Percentiles rank a stretch among this genome's conserved stretches.
Evolutionary conservation across 2,329 filamentous ascomycete species (phyloP).

Genomic region (Pyrenophora tritici-repentis): DNA sequence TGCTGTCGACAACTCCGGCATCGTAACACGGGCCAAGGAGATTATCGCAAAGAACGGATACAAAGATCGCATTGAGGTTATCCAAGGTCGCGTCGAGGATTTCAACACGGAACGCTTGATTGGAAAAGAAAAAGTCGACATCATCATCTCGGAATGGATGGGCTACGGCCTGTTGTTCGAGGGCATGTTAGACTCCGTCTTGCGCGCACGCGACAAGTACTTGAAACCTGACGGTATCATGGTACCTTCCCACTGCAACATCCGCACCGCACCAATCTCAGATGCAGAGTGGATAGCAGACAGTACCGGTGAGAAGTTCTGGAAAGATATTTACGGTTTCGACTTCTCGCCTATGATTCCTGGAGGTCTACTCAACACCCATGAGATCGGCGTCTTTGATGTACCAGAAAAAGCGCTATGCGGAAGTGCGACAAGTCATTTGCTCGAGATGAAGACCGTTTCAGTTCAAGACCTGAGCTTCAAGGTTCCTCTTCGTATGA

Average conservation of each 20-base stretch:
- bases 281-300: slow-evolving; percentile 79
- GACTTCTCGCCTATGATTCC: slow-evolving; percentile 90
- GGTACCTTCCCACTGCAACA: slow-evolving; percentile 81
- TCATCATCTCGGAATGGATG: slow-evolving; percentile 99
- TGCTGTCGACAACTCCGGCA: slow-evolving; percentile 89
- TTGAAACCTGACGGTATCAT: slow-evolving; percentile 79
- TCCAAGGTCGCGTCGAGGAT: slow-evolving; percentile 88
- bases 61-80: slow-evolving; percentile 73
- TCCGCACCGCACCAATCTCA: slow-evolving; percentile 80
- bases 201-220: slow-evolving; percentile 86
- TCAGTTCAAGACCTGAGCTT: slow-evolving; percentile 76
- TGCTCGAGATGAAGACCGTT: slow-evolving; percentile 76
- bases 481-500: slow-evolving; percentile 67
- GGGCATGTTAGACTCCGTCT: slow-evolving; percentile 91
- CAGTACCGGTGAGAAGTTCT: slow-evolving; percentile 71
- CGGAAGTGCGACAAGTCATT: slow-evolving; percentile 69
- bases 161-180: slow-evolving; percentile 92
- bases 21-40: slow-evolving; percentile 83
- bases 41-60: slow-evolving; percentile 84
- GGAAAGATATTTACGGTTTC: slow-evolving; percentile 93
- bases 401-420: slow-evolving; percentile 35
- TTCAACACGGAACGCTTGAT: slow-evolving; percentile 66
- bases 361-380: slow-evolving; percentile 75
- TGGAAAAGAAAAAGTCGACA: slow-evolving; percentile 69
- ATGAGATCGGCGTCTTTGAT: slow-evolving; percentile 41